Percentiles rank a stretch among this genome's conserved stretches.
Conservation (phyloP, 2,329 filamentous ascomycete species). For the Aureobasidium sp. region DNA sequence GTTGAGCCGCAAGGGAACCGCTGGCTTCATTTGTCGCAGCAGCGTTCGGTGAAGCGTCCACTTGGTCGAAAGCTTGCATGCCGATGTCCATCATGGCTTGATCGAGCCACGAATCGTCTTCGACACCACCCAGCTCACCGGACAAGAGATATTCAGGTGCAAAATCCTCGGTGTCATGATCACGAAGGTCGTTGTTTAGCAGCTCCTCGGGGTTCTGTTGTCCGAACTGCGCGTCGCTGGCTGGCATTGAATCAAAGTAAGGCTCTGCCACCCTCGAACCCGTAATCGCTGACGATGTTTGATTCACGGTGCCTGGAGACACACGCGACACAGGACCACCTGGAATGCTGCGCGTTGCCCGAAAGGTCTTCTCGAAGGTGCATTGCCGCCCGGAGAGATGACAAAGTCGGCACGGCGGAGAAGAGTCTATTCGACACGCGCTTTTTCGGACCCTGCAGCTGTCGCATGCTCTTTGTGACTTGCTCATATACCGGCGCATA, state of each 20-base stretch:
- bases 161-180: background rate
- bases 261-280: too few species aligned
- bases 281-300: background rate
- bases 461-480: constrained; percentile 5
- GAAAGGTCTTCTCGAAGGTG: background rate
- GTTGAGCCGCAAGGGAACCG: background rate
- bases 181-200: background rate
- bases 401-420: constrained; percentile 1
- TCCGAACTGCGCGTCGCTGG: background rate
- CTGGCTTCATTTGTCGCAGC: background rate
- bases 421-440: background rate
- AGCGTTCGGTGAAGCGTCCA: background rate
- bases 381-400: background rate
- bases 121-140: background rate
- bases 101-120: background rate
- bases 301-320: background rate
- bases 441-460: background rate
- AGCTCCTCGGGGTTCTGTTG: background rate
- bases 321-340: background rate
- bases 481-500: constrained; percentile 2
- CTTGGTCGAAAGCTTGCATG: background rate
- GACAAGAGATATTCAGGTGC: background rate
- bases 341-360: background rate
- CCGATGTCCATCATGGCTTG: background rate
- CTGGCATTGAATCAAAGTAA: background rate